These are phyloP conservation scores for Flaveria trinervia DNA, from an alignment of 129 eudicot species.

Conservation along the genomic window DNA sequence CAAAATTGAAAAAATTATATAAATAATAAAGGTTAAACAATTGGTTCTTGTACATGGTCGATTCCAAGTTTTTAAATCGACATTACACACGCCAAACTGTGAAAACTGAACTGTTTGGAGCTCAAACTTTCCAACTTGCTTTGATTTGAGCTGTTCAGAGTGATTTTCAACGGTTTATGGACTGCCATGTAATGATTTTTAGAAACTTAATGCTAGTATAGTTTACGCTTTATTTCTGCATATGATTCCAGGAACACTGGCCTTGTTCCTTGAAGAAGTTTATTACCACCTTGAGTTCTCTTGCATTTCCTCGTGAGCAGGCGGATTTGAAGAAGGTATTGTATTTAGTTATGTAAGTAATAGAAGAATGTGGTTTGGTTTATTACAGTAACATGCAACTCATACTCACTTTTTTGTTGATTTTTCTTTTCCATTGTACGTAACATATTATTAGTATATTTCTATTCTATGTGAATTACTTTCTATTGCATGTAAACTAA, in stretches of 20 bases:
- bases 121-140: too few species aligned
- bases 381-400: neutral
- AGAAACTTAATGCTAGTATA: neutral
- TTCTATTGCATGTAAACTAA: neutral
- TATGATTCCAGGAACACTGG: slow-evolving; percentile 59
- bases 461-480: too few species aligned
- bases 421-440: neutral
- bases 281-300: slow-evolving; percentile 45
- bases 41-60: too few species aligned
- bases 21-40: too few species aligned
- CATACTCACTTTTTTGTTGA: neutral
- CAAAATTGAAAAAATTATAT: too few species aligned
- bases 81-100: too few species aligned
- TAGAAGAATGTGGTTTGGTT: neutral
- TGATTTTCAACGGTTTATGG: too few species aligned
- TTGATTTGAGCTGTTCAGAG: too few species aligned
- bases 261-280: slow-evolving; percentile 77
- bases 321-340: slow-evolving; percentile 71
- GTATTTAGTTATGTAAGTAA: slow-evolving; percentile 13
- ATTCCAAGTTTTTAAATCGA: too few species aligned
- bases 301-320: slow-evolving; percentile 70
- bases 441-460: too few species aligned
- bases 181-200: neutral
- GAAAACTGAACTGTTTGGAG: too few species aligned
- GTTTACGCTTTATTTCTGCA: slow-evolving; percentile 5